Conservation (phyloP, 768 basidiomycete species). For the Ramaria rubella region DNA sequence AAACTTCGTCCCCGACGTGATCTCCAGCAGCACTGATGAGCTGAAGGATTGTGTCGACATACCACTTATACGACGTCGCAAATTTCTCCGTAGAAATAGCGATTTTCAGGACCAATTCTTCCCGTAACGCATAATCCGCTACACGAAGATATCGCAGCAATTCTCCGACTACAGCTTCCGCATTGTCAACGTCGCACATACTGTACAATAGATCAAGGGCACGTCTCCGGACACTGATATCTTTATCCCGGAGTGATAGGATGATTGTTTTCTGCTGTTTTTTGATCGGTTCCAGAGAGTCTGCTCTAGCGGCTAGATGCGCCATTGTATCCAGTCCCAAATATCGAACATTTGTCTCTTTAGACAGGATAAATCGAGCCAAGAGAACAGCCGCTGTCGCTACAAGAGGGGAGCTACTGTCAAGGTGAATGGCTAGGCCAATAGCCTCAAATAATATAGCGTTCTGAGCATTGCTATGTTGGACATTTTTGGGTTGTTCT, state of each 20-base stretch:
- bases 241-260: constrained; percentile 88
- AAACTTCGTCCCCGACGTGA: constrained; percentile 98
- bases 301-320: constrained; percentile 90
- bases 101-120: constrained; percentile 99
- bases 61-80: constrained; percentile 96
- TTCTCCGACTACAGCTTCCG: constrained; percentile 93
- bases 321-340: constrained; percentile 98
- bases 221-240: constrained; percentile 90
- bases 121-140: constrained; percentile 94
- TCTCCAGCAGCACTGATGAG: constrained; percentile 96
- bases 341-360: constrained; percentile 98
- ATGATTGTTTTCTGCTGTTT: constrained; percentile 95
- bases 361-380: constrained; percentile 93
- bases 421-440: constrained; percentile 90
- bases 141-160: constrained; percentile 87
- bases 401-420: constrained; percentile 85
- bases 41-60: constrained; percentile 95
- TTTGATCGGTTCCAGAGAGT: constrained; percentile 88
- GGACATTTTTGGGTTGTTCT: constrained; percentile 88
- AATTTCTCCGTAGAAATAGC: constrained; percentile 99
- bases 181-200: constrained; percentile 98
- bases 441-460: constrained; percentile 99
- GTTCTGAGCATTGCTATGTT: constrained; percentile 98
- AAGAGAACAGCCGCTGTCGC: constrained; percentile 83
- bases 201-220: constrained; percentile 95